phyloP scores from a whole-genome alignment of 2,329 filamentous ascomycete genomes.

The Fusarium pseudocircinatum region DNA sequence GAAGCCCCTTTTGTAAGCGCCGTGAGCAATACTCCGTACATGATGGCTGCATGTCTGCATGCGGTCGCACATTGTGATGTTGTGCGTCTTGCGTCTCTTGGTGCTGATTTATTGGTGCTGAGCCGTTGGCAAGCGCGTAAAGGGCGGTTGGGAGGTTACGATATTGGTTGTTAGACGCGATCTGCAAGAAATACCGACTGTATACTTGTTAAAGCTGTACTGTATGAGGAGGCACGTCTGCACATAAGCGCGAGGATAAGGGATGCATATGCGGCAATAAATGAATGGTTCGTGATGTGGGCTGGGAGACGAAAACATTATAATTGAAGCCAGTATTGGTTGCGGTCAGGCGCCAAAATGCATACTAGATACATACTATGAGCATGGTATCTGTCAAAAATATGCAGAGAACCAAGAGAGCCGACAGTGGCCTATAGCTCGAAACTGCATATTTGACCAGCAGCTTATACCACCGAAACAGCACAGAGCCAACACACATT shows the following conservation, averaged over 20 bases:
- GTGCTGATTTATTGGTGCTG: conserved; percentile 16
- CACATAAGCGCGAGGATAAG: conserved; percentile 14
- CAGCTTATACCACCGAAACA: conserved; percentile 1
- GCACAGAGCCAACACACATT: conserved; percentile 12
- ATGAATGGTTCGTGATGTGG: conserved; percentile 4
- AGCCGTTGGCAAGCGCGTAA: conserved; percentile 29
- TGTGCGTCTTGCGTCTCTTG: conserved; percentile 1
- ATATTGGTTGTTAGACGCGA: conserved; percentile 34
- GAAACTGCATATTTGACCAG: background rate
- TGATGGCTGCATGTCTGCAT: conserved; percentile 21
- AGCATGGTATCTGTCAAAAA: background rate
- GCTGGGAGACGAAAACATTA: background rate
- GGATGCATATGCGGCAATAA: conserved; percentile 6
- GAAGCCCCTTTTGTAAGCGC: conserved; percentile 21
- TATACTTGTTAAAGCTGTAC: background rate
- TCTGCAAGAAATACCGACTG: background rate
- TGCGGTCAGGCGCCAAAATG: conserved; percentile 7
- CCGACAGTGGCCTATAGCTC: background rate
- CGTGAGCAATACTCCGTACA: background rate
- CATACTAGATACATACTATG: background rate
- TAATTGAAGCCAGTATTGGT: background rate
- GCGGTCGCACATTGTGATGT: conserved; percentile 7
- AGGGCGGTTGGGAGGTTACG: conserved; percentile 23
- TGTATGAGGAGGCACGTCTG: conserved; percentile 4
- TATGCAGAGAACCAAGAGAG: background rate